Conservation (phyloP, 1,284 basidiomycete species). For the Salmacisia buchloeana region DNA sequence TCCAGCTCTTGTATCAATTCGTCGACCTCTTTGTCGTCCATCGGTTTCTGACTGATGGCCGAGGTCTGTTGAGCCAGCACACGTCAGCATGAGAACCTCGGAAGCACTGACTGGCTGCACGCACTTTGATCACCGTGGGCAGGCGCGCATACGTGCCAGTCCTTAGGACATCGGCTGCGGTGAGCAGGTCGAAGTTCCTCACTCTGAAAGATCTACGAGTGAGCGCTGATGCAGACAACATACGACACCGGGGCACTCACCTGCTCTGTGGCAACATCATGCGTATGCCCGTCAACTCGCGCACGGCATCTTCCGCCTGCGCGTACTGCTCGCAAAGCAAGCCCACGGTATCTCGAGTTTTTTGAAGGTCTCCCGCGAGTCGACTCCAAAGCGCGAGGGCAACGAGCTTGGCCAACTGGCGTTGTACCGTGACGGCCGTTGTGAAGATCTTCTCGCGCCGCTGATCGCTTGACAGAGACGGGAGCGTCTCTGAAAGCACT, state of each 20-base stretch:
- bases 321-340: constrained; percentile 59
- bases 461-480: constrained; percentile 72
- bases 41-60: constrained; percentile 53
- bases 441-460: constrained; percentile 75
- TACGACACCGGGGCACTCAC: constrained; percentile 16
- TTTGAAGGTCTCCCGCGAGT: constrained; percentile 20
- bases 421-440: constrained; percentile 79
- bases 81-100: background rate
- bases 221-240: constrained; percentile 4
- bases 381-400: constrained; percentile 38
- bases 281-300: constrained; percentile 62
- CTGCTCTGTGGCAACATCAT: constrained; percentile 54
- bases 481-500: constrained; percentile 83
- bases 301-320: constrained; percentile 70
- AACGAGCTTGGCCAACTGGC: constrained; percentile 81
- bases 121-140: constrained; percentile 69
- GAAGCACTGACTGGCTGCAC: too few relatives aligned
- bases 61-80: background rate
- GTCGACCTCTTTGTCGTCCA: constrained; percentile 64
- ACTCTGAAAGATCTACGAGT: constrained; percentile 56
- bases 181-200: constrained; percentile 81
- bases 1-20: constrained; percentile 68
- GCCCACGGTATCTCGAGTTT: constrained; percentile 39
- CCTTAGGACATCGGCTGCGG: constrained; percentile 76
- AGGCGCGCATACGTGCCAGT: constrained; percentile 74